phyloP scores from a whole-genome alignment of 441 rosid genomes.

The Hypseocharis bilobata region DNA sequence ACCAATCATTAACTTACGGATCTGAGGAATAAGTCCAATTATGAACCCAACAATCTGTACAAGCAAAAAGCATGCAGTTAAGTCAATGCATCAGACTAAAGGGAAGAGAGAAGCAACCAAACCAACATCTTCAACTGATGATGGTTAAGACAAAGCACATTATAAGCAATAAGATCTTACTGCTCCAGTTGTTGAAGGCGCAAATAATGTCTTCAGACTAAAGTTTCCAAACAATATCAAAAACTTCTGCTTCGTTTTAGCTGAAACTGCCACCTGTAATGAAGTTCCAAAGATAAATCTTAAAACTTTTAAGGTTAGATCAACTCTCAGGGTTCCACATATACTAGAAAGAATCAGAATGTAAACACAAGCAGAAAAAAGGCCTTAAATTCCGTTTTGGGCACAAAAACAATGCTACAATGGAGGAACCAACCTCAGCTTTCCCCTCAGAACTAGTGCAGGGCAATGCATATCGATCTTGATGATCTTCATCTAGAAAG shows the following conservation, averaged over 20 bases:
- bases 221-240: conserved; percentile 24
- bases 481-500: conserved; percentile 6
- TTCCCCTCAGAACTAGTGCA: conserved; percentile 13
- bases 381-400: too few relatives aligned
- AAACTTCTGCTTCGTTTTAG: conserved; percentile 26
- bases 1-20: conserved; percentile 45
- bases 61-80: neutral
- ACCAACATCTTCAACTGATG: neutral
- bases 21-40: conserved; percentile 43
- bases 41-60: conserved; percentile 48
- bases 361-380: neutral
- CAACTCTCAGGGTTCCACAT: too few relatives aligned
- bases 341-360: too few relatives aligned
- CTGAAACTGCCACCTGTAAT: conserved; percentile 30
- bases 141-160: too few relatives aligned
- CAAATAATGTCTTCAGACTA: conserved; percentile 47
- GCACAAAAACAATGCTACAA: too few relatives aligned
- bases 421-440: conserved; percentile 26
- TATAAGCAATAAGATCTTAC: too few relatives aligned
- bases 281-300: neutral
- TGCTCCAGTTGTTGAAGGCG: conserved; percentile 67
- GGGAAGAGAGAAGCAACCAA: neutral
- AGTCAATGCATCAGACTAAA: neutral
- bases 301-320: too few relatives aligned
- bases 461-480: conserved; percentile 16